Base-by-base conservation (phyloP, 2,329 filamentous ascomycete species). In the Teratosphaeria gauchensis region DNA sequence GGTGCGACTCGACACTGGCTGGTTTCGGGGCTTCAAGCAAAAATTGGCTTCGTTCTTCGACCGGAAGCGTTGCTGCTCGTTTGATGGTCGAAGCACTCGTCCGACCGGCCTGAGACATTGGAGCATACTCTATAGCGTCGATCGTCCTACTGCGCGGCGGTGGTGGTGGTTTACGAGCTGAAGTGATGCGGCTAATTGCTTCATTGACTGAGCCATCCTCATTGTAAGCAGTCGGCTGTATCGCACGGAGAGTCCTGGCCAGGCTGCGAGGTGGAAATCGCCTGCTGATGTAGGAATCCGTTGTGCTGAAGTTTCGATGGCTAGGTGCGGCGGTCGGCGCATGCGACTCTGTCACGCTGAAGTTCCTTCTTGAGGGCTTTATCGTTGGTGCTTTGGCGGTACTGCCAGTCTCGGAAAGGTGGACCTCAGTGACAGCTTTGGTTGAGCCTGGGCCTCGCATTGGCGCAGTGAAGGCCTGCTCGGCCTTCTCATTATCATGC, bases 401-500 rank as follows among this genome's bases (percentile, higher is more conserved):
- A 61, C 70, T 71, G 68, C 73, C 69, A 68, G 73, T 73, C 59
- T 51, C 14, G 55, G 52, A 8, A 33, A 32, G 2, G 35, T 51
- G 42, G 4, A 19, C 42, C 19, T 48, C 42, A 11, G 42, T 24
- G 42, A 21, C 16, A 9, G 42, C 42, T 48, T 48, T 48, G 1
- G 19, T 48, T 8, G 42, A 48, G 42, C 4, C 42, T 48, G 16
- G 16, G 16, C 42, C 19, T 55, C 31, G 35, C 16, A n/a, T 35
- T 3, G 51, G 56, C 11, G 38, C 55, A 55, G 57, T 9, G 63
- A 65, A 59, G 61, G 60, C 61, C 62, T 71, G 64, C 62, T 79
- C 77, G 59, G 76, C 75, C 60, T 70, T 71, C 24, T 74, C 74
- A 60, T 76, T 78, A 56, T 77, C 74, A 55, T 71, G 68, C 63